Evolutionary conservation across 768 basidiomycete genomes (phyloP), one percentile per base, ranked within the genome.

Genomic region (Cantharellus cinnabarinus): DNA sequence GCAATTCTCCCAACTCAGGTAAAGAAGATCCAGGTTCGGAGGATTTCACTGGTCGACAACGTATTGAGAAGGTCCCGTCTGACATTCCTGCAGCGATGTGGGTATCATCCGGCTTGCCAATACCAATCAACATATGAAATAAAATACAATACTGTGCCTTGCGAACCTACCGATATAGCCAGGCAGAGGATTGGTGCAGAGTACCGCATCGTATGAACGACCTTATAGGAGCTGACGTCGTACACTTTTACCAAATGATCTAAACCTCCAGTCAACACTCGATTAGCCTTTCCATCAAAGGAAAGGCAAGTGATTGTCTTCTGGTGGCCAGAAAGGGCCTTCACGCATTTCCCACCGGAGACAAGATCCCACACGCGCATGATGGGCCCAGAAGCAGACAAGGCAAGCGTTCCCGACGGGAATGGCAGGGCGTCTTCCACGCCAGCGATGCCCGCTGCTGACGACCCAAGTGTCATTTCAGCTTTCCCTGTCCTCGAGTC

Each of bases 211-310:
- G 95, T 97, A 66, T 99, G 95, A 10, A 95, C 82, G 41, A 99
- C 95, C 66, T 87, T 86, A 75, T 94, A 97, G 14, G 80, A 80
- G 67, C 85, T 80, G 42, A 93, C 81, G 70, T 98, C 94, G 72
- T 98, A 99, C 41, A 97, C 93, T 71, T 99, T 99, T 60, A 98
- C 89, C 85, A 99, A 86, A 64, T 94, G 91, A 68, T 99, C 95
- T 62, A 99, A 74, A 50, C 87, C 81, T 39, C 90, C 95, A 0
- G 89, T 89, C 52, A 99, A 74, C 2, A 98, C 76, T 42, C 91
- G 78, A 63, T 80, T 79, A 37, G 85, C 81, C 56, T 74, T 77
- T 39, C 83, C 67, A 67, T 89, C 83, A 69, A 93, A 89, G 1
- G 89, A 74, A 50, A 95, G 75, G 14, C 89, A 78, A 0, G 94